phyloP scores from a whole-genome alignment of 2,329 filamentous ascomycete species.

The Fusarium poae region DNA sequence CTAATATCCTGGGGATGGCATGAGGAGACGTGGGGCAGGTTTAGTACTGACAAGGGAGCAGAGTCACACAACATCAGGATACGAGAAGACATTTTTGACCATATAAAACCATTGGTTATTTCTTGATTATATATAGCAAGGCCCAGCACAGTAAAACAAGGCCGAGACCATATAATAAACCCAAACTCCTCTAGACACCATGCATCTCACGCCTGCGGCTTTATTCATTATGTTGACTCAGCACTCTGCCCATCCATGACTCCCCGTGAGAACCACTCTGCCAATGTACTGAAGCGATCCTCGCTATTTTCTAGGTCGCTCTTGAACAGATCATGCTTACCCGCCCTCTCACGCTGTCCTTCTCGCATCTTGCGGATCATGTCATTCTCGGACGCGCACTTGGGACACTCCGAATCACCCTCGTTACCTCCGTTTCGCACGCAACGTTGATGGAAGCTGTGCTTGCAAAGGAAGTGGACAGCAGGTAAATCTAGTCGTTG shows the following conservation, averaged over 20 bases:
- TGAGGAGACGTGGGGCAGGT: conserved; percentile 31
- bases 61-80: background rate
- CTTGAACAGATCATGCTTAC: conserved; percentile 89
- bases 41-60: background rate
- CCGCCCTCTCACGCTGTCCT: conserved; percentile 87
- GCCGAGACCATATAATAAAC: conserved; percentile 12
- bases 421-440: conserved; percentile 69
- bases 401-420: conserved; percentile 82
- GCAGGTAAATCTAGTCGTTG: conserved; percentile 85
- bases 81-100: background rate
- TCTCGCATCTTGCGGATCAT: conserved; percentile 89
- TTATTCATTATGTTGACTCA: conserved; percentile 42
- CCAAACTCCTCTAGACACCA: conserved; percentile 42
- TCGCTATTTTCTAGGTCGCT: conserved; percentile 81
- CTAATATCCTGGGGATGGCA: background rate
- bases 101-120: conserved; percentile 15
- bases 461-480: conserved; percentile 97
- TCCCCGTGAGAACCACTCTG: conserved; percentile 94
- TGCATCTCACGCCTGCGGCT: conserved; percentile 14
- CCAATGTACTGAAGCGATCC: conserved; percentile 90
- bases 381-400: conserved; percentile 85
- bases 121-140: conserved; percentile 6
- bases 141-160: conserved; percentile 1
- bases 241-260: conserved; percentile 75
- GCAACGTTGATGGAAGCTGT: conserved; percentile 95